Percentiles rank a stretch among this genome's conserved stretches.
These are phyloP conservation scores for Fusarium sp. DNA, from an alignment of 2,329 filamentous ascomycete species.

Conservation along the genomic window DNA sequence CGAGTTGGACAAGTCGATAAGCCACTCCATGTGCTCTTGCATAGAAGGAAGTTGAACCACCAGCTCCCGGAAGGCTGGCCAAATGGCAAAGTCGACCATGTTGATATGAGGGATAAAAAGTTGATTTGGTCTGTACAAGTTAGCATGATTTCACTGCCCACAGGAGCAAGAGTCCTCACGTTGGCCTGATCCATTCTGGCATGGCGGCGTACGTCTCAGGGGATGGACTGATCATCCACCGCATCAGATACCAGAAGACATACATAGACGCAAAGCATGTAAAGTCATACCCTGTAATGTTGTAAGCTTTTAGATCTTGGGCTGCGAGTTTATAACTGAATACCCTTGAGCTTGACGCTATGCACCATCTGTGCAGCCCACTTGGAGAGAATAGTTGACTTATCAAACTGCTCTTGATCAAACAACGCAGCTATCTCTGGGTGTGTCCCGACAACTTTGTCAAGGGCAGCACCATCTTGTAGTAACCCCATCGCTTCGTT, in stretches of 20 bases:
- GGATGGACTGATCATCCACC: conserved; percentile 17
- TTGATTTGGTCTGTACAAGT: background rate
- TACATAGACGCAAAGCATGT: conserved; percentile 19
- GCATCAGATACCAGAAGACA: conserved; percentile 25
- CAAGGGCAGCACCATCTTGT: fast-evolving
- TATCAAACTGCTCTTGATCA: conserved; percentile 9
- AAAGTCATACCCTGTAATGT: conserved; percentile 10
- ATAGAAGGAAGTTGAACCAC: conserved; percentile 14
- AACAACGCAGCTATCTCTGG: conserved; percentile 19
- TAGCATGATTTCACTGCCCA: background rate
- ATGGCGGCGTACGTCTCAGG: conserved; percentile 20
- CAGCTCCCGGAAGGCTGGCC: conserved; percentile 15
- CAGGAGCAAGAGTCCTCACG: fast-evolving
- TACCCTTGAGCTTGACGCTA: conserved; percentile 2
- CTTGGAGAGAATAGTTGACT: conserved; percentile 12
- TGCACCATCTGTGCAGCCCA: conserved; percentile 30
- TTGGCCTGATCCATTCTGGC: conserved; percentile 27
- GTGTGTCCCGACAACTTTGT: background rate
- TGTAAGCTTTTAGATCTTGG: background rate
- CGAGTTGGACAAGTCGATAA: background rate
- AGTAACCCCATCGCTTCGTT: background rate
- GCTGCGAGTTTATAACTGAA: too few relatives aligned
- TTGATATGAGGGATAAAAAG: conserved; percentile 16
- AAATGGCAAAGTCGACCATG: conserved; percentile 20
- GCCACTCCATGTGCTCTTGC: conserved; percentile 26